A percentile compares a stretch with the other conserved stretches of the same genome.
Conservation (phyloP, 495 filamentous ascomycete genomes). For the Glarea lozoyensis region DNA sequence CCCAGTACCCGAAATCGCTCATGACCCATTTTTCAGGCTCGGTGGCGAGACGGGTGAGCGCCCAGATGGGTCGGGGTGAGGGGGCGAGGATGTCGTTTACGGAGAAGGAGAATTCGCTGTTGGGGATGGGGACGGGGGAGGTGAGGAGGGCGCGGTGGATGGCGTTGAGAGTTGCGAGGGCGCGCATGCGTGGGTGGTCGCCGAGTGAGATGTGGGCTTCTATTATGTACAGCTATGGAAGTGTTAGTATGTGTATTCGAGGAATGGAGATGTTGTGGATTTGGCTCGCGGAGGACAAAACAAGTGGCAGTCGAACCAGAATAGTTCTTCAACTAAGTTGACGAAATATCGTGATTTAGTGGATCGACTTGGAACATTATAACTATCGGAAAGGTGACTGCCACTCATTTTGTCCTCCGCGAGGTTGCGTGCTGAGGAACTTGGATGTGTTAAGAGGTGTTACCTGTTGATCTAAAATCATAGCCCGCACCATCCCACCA, state of each 20-base stretch:
- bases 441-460: too few relatives aligned
- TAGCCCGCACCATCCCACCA: slow-evolving; percentile 30
- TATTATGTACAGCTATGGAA: slow-evolving; percentile 8
- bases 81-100: slow-evolving; percentile 39
- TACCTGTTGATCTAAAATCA: slow-evolving; percentile 35
- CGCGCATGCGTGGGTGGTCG: neutral
- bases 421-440: too few relatives aligned
- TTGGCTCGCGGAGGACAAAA: too few relatives aligned
- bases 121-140: slow-evolving; percentile 35
- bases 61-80: slow-evolving; percentile 35
- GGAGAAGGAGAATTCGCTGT: slow-evolving; percentile 54
- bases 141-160: slow-evolving; percentile 34
- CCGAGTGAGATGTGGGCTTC: neutral
- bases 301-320: too few relatives aligned
- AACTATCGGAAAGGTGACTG: neutral
- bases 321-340: too few relatives aligned
- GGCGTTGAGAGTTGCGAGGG: slow-evolving; percentile 7
- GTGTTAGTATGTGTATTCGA: too few relatives aligned
- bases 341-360: too few relatives aligned
- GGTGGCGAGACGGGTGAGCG: slow-evolving; percentile 31
- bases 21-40: slow-evolving; percentile 53
- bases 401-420: too few relatives aligned
- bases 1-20: slow-evolving; percentile 61
- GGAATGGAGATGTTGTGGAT: neutral
- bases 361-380: neutral